A percentile compares a stretch with the other conserved stretches of the same genome.
Evolutionary conservation across 371 early-diverging fungal species (phyloP).

Genomic region (Mucor piriformis): DNA sequence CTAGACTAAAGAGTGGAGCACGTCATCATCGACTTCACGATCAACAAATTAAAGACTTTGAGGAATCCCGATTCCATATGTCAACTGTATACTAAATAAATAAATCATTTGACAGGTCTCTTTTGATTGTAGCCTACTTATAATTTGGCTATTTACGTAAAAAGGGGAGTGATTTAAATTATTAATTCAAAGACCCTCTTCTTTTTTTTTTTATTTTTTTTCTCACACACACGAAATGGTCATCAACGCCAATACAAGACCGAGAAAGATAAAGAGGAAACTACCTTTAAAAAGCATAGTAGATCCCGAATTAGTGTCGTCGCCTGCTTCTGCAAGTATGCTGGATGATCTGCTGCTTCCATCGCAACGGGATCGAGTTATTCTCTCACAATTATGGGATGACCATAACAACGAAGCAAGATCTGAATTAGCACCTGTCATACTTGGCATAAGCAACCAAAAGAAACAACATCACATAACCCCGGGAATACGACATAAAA

Average conservation of each 20-base stretch:
- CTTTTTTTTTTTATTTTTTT: neutral
- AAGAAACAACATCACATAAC: neutral
- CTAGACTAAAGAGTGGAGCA: slow-evolving; percentile 49
- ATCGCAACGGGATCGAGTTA: slow-evolving; percentile 13
- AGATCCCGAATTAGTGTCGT: slow-evolving; percentile 12
- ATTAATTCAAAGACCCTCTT: too few species aligned
- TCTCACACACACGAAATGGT: neutral
- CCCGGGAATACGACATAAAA: neutral
- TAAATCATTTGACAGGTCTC: neutral
- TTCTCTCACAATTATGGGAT: slow-evolving; percentile 19
- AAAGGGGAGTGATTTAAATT: too few species aligned
- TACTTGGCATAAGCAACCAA: neutral
- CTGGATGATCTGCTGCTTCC: slow-evolving; percentile 13
- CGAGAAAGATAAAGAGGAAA: slow-evolving; percentile 10
- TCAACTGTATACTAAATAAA: slow-evolving; percentile 50
- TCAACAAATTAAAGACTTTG: slow-evolving; percentile 58
- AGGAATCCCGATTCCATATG: slow-evolving; percentile 57
- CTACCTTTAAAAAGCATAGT: slow-evolving; percentile 12
- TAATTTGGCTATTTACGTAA: neutral
- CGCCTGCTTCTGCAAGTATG: neutral
- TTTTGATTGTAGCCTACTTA: neutral
- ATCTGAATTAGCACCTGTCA: neutral
- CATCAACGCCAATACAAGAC: too few species aligned
- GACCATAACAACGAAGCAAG: neutral
- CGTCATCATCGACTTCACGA: slow-evolving; percentile 56